Evolutionary conservation across 306 rosid species (phyloP).

Genomic region (Cucumis sativus): DNA sequence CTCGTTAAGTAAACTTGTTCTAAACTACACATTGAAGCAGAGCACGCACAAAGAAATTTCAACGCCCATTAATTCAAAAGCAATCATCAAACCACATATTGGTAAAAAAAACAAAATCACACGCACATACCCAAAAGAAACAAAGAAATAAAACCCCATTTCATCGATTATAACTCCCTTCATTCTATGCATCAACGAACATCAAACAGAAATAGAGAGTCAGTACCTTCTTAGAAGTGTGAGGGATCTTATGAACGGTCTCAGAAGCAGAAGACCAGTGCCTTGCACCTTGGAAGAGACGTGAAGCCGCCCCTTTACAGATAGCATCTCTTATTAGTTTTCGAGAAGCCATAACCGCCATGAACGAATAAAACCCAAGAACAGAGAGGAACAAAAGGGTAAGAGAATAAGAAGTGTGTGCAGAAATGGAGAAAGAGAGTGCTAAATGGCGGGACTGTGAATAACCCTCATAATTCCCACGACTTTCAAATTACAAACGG

Average conservation of each 20-base stretch:
- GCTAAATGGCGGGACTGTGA: background rate
- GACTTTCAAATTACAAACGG: background rate
- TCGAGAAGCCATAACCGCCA: slow-evolving; percentile 69
- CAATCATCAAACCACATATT: no score
- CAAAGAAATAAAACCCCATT: no score
- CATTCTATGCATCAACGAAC: no score
- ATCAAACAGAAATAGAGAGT: slow-evolving; percentile 10
- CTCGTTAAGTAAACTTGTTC: no score
- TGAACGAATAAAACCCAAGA: slow-evolving; percentile 8
- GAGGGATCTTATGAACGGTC: slow-evolving; percentile 47
- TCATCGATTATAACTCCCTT: no score
- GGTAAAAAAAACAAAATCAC: no score
- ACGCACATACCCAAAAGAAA: no score
- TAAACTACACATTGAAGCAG: no score
- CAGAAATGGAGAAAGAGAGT: background rate
- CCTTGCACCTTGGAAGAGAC: slow-evolving; percentile 31
- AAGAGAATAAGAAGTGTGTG: background rate
- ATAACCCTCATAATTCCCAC: background rate
- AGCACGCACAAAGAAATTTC: no score
- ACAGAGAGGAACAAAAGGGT: no score
- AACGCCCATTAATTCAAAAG: no score
- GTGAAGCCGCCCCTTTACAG: slow-evolving; percentile 18
- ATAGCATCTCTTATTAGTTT: slow-evolving; percentile 32
- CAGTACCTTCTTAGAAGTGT: slow-evolving; percentile 67
- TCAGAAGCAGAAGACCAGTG: slow-evolving; percentile 45